phyloP scores from a whole-genome alignment of 176 grass and related monocot genomes.

The Phyllostachys edulis region DNA sequence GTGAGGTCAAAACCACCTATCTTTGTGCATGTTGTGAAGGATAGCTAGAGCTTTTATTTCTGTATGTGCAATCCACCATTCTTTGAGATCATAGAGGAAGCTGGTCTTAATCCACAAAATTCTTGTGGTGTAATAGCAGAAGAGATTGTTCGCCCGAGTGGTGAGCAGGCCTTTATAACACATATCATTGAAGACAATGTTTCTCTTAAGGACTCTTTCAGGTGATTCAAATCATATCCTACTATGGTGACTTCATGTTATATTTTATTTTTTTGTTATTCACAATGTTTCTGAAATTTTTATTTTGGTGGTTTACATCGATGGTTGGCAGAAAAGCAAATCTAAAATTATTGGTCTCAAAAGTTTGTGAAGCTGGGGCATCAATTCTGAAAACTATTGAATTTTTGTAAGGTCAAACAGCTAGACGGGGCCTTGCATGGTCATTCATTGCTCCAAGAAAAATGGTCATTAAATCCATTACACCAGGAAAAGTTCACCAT shows the following conservation, averaged over 20 bases:
- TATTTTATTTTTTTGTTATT: background rate
- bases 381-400: conserved; percentile 81
- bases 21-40: conserved; percentile 75
- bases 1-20: conserved; percentile 28
- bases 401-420: conserved; percentile 85
- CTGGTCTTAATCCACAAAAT: conserved; percentile 81
- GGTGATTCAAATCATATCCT: conserved; percentile 36
- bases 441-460: conserved; percentile 79
- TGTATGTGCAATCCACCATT: conserved; percentile 99
- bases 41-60: conserved; percentile 78
- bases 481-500: conserved; percentile 51
- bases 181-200: background rate
- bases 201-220: conserved; percentile 71
- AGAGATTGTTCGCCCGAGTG: too few relatives aligned
- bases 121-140: conserved; percentile 37
- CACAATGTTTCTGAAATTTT: background rate
- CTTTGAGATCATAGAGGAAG: conserved; percentile 85
- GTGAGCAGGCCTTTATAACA: too few relatives aligned
- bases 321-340: conserved; percentile 95
- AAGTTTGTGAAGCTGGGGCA: conserved; percentile 58
- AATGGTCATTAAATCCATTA: conserved; percentile 24
- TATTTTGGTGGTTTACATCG: conserved; percentile 90
- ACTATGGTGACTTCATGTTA: background rate
- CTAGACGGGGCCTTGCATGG: conserved; percentile 96
- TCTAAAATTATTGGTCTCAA: conserved; percentile 62